Percentiles rank a stretch among this genome's conserved stretches.
phyloP scores from a whole-genome alignment of 1,284 basidiomycete genomes.

The Xerocomus amazonicus region DNA sequence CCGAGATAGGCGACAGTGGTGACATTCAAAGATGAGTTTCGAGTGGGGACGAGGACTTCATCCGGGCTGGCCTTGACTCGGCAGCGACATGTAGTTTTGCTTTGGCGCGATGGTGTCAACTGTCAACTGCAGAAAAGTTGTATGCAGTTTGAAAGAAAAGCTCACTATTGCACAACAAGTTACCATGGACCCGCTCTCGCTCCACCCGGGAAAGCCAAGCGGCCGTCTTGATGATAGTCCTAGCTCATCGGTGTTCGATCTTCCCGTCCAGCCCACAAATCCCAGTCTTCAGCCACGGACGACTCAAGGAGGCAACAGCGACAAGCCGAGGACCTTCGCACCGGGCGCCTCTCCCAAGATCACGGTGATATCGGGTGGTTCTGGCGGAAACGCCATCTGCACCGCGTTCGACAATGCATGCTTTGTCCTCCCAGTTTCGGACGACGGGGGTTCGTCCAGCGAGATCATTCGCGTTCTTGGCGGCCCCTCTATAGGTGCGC shows the following conservation, averaged over 20 bases:
- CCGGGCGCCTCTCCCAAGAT: constrained; percentile 37
- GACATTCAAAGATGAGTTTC: too few species aligned
- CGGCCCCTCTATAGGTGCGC: constrained; percentile 73
- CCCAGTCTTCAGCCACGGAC: constrained; percentile 19
- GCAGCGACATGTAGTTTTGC: too few species aligned
- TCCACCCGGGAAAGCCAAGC: constrained; percentile 9
- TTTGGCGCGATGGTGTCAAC: too few species aligned
- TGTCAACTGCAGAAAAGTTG: too few species aligned
- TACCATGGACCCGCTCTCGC: constrained; percentile 20
- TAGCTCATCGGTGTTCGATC: constrained; percentile 68
- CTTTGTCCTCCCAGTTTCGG: constrained; percentile 80
- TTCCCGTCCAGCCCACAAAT: constrained; percentile 46
- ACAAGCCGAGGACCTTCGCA: constrained; percentile 2
- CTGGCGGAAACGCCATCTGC: constrained; percentile 78
- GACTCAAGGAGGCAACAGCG: constrained; percentile 8
- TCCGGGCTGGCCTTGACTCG: too few species aligned
- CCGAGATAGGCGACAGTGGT: too few species aligned
- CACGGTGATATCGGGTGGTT: constrained; percentile 77
- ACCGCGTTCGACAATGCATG: constrained; percentile 66
- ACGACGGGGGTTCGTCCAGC: constrained; percentile 82
- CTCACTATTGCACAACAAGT: too few species aligned
- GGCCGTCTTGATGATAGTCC: constrained; percentile 44
- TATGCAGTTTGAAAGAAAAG: too few species aligned
- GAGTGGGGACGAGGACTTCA: too few species aligned
- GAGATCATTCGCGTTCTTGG: constrained; percentile 83